Evolutionary conservation across 2,329 filamentous ascomycete genomes (phyloP).

Genomic region (Fusarium oligoseptatum): DNA sequence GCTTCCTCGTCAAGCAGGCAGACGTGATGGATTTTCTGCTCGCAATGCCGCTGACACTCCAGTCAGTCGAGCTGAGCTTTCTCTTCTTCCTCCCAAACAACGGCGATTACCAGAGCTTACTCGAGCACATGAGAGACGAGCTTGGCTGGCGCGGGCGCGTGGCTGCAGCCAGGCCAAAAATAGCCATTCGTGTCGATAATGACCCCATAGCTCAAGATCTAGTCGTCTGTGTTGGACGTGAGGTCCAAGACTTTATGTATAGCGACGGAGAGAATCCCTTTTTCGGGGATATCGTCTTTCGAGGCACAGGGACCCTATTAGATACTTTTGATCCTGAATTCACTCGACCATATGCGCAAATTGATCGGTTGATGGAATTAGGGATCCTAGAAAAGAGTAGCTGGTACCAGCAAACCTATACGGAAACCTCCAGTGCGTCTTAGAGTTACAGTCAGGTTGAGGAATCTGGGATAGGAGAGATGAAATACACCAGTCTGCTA

Average conservation of each 20-base stretch:
- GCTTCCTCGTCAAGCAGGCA: slow-evolving; percentile 44
- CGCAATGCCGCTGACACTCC: slow-evolving; percentile 44
- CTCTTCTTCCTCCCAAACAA: slow-evolving; percentile 41
- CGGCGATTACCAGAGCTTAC: slow-evolving; percentile 5
- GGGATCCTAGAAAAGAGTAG: not conserved
- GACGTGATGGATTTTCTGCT: slow-evolving; percentile 49
- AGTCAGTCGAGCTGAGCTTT: slow-evolving; percentile 52
- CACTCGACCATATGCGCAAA: slow-evolving; percentile 8
- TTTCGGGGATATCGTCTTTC: not conserved
- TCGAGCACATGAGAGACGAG: slow-evolving; percentile 9
- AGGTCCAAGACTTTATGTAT: slow-evolving; percentile 1
- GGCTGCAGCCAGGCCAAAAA: not conserved
- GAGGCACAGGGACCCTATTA: slow-evolving; percentile 1
- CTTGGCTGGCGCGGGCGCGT: slow-evolving; percentile 17
- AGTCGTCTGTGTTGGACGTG: not conserved
- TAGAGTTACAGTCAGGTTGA: not conserved
- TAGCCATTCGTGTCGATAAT: not conserved
- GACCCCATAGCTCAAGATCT: not conserved
- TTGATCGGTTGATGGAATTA: not conserved
- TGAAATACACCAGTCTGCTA: not conserved
- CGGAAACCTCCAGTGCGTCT: too few relatives aligned
- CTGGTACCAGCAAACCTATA: not conserved
- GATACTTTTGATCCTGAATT: slow-evolving; percentile 14
- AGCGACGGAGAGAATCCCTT: slow-evolving; percentile 11
- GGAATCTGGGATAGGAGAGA: not conserved